Evolutionary conservation across 2,329 filamentous ascomycete species (phyloP).

Genomic region (Xylariaceae sp.): DNA sequence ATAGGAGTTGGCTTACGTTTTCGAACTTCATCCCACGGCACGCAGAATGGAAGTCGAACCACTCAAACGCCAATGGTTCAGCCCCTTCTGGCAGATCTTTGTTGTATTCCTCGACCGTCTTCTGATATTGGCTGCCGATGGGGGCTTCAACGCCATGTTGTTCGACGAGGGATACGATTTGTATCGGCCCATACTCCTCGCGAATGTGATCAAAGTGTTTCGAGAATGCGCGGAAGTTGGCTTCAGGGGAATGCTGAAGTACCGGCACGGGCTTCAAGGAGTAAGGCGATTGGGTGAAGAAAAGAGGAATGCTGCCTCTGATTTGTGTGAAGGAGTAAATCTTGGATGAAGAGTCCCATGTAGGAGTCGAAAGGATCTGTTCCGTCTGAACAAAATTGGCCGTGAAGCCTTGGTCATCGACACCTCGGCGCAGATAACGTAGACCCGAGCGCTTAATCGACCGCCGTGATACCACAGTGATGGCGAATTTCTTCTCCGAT

Average conservation of each 20-base stretch:
- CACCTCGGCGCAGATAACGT: slow-evolving; percentile 81
- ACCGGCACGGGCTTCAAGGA: slow-evolving; percentile 83
- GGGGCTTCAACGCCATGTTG: slow-evolving; percentile 76
- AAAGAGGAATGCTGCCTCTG: slow-evolving; percentile 86
- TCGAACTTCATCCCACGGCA: slow-evolving; percentile 98
- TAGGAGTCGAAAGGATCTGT: slow-evolving; percentile 72
- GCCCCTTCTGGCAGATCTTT: slow-evolving; percentile 45
- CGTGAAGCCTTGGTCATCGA: slow-evolving; percentile 81
- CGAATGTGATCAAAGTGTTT: slow-evolving; percentile 70
- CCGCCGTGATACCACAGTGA: slow-evolving; percentile 89
- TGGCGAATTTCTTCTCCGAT: slow-evolving; percentile 57
- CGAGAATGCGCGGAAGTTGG: slow-evolving; percentile 72
- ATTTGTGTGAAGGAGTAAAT: slow-evolving; percentile 82
- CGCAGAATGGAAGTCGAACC: slow-evolving; percentile 94
- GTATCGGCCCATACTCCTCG: slow-evolving; percentile 67
- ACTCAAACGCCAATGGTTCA: slow-evolving; percentile 65
- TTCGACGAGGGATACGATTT: slow-evolving; percentile 80
- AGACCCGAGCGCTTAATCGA: slow-evolving; percentile 82
- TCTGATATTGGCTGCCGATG: slow-evolving; percentile 73
- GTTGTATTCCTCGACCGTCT: slow-evolving; percentile 61
- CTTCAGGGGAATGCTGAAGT: slow-evolving; percentile 71
- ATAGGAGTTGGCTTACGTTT: slow-evolving; percentile 76
- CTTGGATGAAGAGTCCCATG: slow-evolving; percentile 57
- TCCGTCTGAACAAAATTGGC: slow-evolving; percentile 95
- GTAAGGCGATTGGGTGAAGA: slow-evolving; percentile 93